Evolutionary conservation across 345 rosid species (phyloP).

Genomic region (Odontarrhena argentea): DNA sequence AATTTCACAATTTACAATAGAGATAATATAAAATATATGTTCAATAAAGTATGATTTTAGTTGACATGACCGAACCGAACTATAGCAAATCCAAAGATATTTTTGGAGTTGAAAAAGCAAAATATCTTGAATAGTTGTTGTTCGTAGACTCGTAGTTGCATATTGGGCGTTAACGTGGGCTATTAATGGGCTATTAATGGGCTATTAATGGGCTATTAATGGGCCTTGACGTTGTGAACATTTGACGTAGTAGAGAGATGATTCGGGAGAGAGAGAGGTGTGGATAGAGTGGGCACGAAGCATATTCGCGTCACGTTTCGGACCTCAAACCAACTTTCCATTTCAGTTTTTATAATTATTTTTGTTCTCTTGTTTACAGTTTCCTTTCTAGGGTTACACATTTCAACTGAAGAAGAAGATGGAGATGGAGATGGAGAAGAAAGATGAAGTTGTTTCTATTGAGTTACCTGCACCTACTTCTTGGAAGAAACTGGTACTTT

Average conservation of each 20-base stretch:
- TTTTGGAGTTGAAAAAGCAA: conserved; percentile 6
- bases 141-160: background rate
- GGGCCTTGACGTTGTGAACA: too few species aligned
- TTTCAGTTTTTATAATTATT: too few species aligned
- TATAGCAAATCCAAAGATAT: conserved; percentile 4
- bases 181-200: background rate
- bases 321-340: too few species aligned
- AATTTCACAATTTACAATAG: background rate
- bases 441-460: conserved; percentile 63
- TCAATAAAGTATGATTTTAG: background rate
- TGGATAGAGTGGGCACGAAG: too few species aligned
- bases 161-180: too few species aligned
- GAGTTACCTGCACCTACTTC: conserved; percentile 83
- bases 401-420: conserved; percentile 17
- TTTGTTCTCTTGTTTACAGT: conserved; percentile 6
- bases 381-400: too few species aligned
- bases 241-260: too few species aligned
- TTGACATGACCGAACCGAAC: background rate
- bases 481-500: conserved; percentile 77
- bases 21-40: background rate
- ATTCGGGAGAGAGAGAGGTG: too few species aligned
- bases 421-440: conserved; percentile 45
- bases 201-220: conserved; percentile 9
- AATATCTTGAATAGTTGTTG: background rate
- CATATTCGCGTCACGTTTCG: too few species aligned